Evolutionary conservation across 202 grass and related monocot genomes (phyloP), one percentile per base, ranked within the genome.

Genomic region (Miscanthus sacchariflorus): DNA sequence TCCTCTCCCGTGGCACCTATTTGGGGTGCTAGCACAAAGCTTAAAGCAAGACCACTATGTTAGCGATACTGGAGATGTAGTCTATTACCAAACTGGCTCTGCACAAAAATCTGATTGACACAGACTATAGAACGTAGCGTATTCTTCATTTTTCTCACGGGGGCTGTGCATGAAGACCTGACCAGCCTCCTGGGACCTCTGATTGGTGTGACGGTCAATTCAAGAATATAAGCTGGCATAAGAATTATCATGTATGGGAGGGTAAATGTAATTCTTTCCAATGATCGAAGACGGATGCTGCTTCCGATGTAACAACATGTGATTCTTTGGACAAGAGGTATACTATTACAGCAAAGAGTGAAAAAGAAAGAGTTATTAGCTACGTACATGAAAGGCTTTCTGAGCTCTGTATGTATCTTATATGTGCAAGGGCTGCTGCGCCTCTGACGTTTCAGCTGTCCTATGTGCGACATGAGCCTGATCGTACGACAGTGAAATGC

Each of bases 71-170:
- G 97, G 97, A 43, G 93, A 97, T 28, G 71, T 99, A 25, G 76
- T 99, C 15, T 99, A 95, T 65, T 99, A 99, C 82, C 88, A 99
- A 89, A 85, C 87, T 74, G 93, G 95, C 52, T 75, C 81, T 80
- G 71, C 54, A 70, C 43, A 85, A 63, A 86, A 80, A 25, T 81
- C 70, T 33, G 74, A 95, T 91, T 93, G 88, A 95, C 73, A 91
- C n/a, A 11, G 59, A 81, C 64, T 39, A 79, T 91, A 83, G 73
- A 23, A 14, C 58, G 67, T 86, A 84, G 68, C 30, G 58, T 74
- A 83, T 67, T 81, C 50, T 44, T 83, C 68, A 81, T 77, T 81
- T 73, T 84, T 77, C 83, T 76, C 77, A 36, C 61, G 71, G 52
- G 68, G 83, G 11, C 27, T 54, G 71, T 80, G 87, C 7, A 25